Conservation (phyloP, 306 rosid genomes). For the Sesbania bispinosa region DNA sequence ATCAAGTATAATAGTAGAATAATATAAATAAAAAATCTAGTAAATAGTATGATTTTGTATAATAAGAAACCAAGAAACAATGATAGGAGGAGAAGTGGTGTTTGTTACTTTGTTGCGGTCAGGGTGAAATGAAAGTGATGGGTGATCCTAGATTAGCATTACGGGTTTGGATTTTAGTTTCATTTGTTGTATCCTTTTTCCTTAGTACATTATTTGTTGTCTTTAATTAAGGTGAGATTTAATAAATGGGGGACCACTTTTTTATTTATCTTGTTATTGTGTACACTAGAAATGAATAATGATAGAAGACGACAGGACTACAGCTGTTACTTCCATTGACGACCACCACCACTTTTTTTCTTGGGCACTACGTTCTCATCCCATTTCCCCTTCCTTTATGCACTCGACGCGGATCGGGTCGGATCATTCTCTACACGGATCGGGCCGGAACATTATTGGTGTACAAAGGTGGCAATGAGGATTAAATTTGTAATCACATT, state of each 20-base stretch:
- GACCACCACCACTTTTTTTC: conserved; percentile 26
- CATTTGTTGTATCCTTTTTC: neutral
- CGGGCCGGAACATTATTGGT: too few species aligned
- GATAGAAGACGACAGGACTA: conserved; percentile 49
- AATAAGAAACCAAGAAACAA: neutral
- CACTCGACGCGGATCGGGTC: neutral
- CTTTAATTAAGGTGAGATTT: neutral
- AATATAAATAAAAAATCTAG: neutral
- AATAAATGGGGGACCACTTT: conserved; percentile 31
- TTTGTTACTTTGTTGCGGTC: neutral
- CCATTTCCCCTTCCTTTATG: neutral
- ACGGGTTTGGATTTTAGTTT: neutral
- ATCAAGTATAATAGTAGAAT: neutral
- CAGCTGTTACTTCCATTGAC: conserved; percentile 35
- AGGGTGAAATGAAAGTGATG: conserved; percentile 6
- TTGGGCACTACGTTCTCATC: neutral
- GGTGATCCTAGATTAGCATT: neutral
- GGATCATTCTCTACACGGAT: neutral
- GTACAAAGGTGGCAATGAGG: too few species aligned
- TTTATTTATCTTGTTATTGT: conserved; percentile 9
- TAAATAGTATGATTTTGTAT: neutral
- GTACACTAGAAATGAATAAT: neutral
- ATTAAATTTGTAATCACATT: too few species aligned
- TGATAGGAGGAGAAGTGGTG: neutral
- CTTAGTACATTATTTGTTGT: neutral